Evolutionary conservation across 192 early-diverging fungal genomes (phyloP), one percentile per base, ranked within the genome.

Genomic region (Ramicandelaber brevisporus): DNA sequence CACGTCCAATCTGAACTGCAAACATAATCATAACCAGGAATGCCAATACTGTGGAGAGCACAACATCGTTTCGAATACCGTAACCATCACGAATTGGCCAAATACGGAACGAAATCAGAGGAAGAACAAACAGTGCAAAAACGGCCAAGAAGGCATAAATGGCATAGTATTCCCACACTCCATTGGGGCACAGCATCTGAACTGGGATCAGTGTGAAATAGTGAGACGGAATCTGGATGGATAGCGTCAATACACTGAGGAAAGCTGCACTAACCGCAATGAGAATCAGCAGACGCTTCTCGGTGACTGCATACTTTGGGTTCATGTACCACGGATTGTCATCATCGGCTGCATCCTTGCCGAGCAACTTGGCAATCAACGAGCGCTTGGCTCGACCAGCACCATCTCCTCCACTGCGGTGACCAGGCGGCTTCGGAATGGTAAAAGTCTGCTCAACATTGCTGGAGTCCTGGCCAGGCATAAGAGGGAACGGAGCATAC

Each of bases 161-260:
- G 14, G 55, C 49, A 16, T 48, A 57, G 34, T 57, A 57, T 38
- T 57, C 55, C 55, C 49, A 57, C 6, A 52, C 49, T 29, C 48
- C 50, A 2, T 53, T 48, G 3, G 55, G 38, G 20, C 55, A 57
- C 16, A 14, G 10, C 29, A 14, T 14, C 10, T 30, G 14, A 9
- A 9, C 14, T 9, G 29, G 16, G 3, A 17, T 10, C 12, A 8
- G 29, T 9, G 29, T 30, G 11, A 30, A 30, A 1, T n/a, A n/a
- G n/a, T n/a, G n/a, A n/a, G n/a, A n/a, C n/a, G n/a, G n/a, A n/a
- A n/a, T n/a, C n/a, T n/a, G n/a, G n/a, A n/a, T n/a, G n/a, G n/a
- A n/a, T n/a, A n/a, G n/a, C n/a, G n/a, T n/a, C n/a, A n/a, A n/a
- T n/a, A n/a, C n/a, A n/a, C 1, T 1, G 29, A 14, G 14, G 16